phyloP scores from a whole-genome alignment of 208 protist genomes.

The Acanthamoeba triangularis region DNA sequence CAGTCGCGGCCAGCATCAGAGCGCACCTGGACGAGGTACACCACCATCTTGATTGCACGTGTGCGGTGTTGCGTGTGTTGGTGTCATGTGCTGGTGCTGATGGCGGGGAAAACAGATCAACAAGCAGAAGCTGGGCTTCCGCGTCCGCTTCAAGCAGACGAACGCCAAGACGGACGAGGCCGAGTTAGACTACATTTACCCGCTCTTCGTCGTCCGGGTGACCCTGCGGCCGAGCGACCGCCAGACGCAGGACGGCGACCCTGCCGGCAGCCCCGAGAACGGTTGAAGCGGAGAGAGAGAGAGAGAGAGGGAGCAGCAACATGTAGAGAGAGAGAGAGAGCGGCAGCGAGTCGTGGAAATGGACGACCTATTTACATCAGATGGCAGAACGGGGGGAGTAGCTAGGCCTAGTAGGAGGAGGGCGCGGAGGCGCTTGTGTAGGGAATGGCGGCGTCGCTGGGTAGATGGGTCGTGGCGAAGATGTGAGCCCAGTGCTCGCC shows the following conservation, averaged over 20 bases:
- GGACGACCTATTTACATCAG: too few relatives aligned
- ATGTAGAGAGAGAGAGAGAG: not conserved
- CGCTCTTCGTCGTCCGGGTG: not conserved
- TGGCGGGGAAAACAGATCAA: not conserved
- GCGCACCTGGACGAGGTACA: not conserved
- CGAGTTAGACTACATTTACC: not conserved
- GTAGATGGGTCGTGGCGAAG: not conserved
- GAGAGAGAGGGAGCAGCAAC: not conserved
- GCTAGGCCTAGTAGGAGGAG: not conserved
- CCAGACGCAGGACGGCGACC: not conserved
- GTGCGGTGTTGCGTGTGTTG: not conserved
- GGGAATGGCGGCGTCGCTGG: conserved; percentile 19
- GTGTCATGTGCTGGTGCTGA: not conserved
- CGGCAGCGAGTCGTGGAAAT: too few relatives aligned
- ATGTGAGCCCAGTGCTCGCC: conserved; percentile 54
- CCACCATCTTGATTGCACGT: not conserved
- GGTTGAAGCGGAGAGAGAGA: not conserved
- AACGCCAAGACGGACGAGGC: not conserved
- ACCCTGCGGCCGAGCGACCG: not conserved
- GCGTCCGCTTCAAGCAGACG: not conserved
- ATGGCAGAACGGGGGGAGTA: not conserved
- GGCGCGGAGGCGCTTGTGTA: not conserved
- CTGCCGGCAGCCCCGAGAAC: not conserved
- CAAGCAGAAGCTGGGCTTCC: not conserved
- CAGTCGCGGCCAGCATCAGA: not conserved